Evolutionary conservation across 805 yeast species (phyloP), one percentile per base, ranked within the genome.

Genomic region (Wickerhamiella allomyrinae): DNA sequence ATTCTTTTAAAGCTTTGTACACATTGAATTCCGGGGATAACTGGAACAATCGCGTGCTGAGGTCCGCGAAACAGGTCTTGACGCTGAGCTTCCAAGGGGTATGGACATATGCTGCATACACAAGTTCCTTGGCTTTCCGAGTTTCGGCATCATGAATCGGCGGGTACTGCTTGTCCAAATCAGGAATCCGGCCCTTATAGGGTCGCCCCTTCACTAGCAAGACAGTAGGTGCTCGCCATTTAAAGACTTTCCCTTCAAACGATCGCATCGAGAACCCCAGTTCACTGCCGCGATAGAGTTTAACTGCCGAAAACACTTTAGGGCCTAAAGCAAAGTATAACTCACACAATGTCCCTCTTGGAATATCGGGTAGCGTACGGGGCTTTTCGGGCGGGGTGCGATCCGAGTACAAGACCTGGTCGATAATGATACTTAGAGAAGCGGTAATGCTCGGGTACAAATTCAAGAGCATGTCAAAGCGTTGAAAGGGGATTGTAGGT

Each of bases 181-280:
- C 40, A 13, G 39, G 39, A 11, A 55, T 52, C 9, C 44, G 36
- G 9, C 41, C 20, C 21, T 25, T 25, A 7, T 41, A 43, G 13
- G 49, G 56, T 49, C 67, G 70, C 0, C 96, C 97, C 2, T 74
- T 70, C 0, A 89, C 65, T 0, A 87, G 46, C 7, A 87, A 49
- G 1, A 89, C 57, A 0, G 94, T 74, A 0, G 95, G 94, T 0
- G 94, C 91, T 50, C 74, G 76, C 95, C 96, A 89, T 52, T 86
- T 84, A 65, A 84, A 75, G 0, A 79, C 80, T 48, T 78, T 83
- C 43, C 79, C 71, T 59, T 87, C 95, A 44, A 89, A 70, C 0
- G 95, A 79, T 23, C 94, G 64, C 71, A 87, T 83, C 0, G 95
- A 83, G 57, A 82, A 89, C 2, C 97, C 97, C 39, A 76, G 67